A percentile compares a stretch with the other conserved stretches of the same genome.
Conservation (phyloP, 768 basidiomycete genomes). For the Tulasnella sp. region DNA sequence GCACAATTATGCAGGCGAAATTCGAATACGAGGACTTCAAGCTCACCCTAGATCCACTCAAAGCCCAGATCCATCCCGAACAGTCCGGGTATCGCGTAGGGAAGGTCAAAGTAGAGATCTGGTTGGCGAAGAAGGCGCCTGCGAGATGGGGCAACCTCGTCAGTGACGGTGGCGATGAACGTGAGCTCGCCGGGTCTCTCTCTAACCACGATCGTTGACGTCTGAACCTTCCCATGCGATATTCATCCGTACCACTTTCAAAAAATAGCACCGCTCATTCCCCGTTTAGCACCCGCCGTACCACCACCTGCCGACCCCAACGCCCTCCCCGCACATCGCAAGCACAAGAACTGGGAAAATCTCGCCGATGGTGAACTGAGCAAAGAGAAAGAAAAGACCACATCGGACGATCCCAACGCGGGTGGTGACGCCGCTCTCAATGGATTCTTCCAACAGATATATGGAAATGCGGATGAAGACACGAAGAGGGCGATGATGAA, state of each 20-base stretch:
- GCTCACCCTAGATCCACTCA: conserved; percentile 69
- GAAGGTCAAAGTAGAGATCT: conserved; percentile 82
- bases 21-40: conserved; percentile 48
- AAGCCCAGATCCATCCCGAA: conserved; percentile 63
- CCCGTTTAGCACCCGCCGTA: conserved; percentile 31
- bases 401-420: conserved; percentile 76
- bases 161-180: conserved; percentile 59
- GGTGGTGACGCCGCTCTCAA: conserved; percentile 84
- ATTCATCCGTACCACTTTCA: not conserved
- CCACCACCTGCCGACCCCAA: conserved; percentile 25
- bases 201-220: not conserved
- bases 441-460: conserved; percentile 85
- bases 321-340: conserved; percentile 24
- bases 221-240: conserved; percentile 14
- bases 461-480: conserved; percentile 81
- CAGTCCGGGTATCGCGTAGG: conserved; percentile 57
- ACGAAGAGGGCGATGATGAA: conserved; percentile 96
- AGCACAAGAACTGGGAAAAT: conserved; percentile 81
- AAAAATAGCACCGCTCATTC: conserved; percentile 25
- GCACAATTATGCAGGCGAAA: not conserved
- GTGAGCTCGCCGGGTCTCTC: conserved; percentile 36
- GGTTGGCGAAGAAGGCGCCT: conserved; percentile 52
- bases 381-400: conserved; percentile 56
- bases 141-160: conserved; percentile 69
- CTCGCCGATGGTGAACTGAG: conserved; percentile 58